Conservation (phyloP, 306 rosid genomes). For the Inga laurina region DNA sequence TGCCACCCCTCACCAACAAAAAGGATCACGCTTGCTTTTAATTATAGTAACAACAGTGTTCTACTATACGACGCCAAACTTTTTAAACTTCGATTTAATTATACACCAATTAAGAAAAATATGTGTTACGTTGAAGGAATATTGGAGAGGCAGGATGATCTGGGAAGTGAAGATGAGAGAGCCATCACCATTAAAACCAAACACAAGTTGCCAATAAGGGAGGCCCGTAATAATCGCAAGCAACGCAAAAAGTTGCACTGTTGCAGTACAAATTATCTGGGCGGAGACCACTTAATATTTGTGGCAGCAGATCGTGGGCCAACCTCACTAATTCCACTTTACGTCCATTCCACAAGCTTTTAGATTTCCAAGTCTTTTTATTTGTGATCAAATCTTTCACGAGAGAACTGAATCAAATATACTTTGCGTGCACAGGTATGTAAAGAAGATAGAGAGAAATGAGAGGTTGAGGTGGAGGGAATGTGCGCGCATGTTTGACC, state of each 20-base stretch:
- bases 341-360: slow-evolving; percentile 38
- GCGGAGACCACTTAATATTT: neutral
- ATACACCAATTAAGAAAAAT: neutral
- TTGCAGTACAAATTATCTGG: neutral
- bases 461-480: slow-evolving; percentile 3
- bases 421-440: neutral
- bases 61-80: neutral
- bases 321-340: slow-evolving; percentile 25
- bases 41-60: neutral
- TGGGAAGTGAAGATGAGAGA: neutral
- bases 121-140: too few relatives aligned
- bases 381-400: slow-evolving; percentile 35
- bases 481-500: slow-evolving; percentile 28
- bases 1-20: neutral
- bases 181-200: neutral
- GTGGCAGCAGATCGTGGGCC: slow-evolving; percentile 36
- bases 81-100: neutral
- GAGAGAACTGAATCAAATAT: neutral
- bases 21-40: neutral
- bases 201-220: neutral
- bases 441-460: neutral
- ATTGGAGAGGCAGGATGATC: neutral
- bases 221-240: slow-evolving; percentile 19
- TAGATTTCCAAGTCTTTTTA: slow-evolving; percentile 21
- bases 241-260: slow-evolving; percentile 11